Evolutionary conservation across 345 rosid genomes (phyloP).

Genomic region (Zanthoxylum bungeanum): DNA sequence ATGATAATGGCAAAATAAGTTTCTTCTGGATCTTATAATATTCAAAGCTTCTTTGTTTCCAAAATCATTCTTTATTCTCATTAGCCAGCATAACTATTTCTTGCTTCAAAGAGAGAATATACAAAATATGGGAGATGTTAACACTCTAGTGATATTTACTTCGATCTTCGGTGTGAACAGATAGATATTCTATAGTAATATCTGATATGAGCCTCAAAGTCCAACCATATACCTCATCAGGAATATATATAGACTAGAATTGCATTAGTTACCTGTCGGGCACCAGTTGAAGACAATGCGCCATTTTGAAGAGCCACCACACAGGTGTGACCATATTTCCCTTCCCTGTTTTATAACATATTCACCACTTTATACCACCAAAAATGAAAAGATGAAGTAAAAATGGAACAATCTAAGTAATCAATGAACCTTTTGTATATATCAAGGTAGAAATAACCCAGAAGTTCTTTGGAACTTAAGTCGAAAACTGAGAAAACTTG

Average conservation of each 20-base stretch:
- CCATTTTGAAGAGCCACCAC: conserved; percentile 87
- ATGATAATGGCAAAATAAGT: background rate
- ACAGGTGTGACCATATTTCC: conserved; percentile 76
- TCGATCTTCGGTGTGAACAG: background rate
- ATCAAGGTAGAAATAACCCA: conserved; percentile 94
- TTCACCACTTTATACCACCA: conserved; percentile 6
- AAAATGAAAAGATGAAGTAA: conserved; percentile 1
- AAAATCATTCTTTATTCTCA: background rate
- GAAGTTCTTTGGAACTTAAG: conserved; percentile 67
- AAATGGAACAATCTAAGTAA: conserved; percentile 6
- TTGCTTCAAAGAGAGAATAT: background rate
- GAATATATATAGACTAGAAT: background rate
- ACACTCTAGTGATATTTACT: background rate
- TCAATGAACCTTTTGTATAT: conserved; percentile 60
- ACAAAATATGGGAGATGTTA: background rate
- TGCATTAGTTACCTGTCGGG: conserved; percentile 49
- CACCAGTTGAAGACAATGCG: conserved; percentile 50
- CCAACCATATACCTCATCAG: background rate
- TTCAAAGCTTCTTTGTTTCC: background rate
- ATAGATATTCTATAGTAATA: background rate
- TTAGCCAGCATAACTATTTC: background rate
- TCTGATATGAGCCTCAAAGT: background rate
- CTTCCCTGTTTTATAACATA: conserved; percentile 62
- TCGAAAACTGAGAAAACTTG: conserved; percentile 70
- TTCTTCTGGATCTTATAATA: background rate